Base-by-base conservation (phyloP, 768 basidiomycete genomes). In the Lactarius evosmus region DNA sequence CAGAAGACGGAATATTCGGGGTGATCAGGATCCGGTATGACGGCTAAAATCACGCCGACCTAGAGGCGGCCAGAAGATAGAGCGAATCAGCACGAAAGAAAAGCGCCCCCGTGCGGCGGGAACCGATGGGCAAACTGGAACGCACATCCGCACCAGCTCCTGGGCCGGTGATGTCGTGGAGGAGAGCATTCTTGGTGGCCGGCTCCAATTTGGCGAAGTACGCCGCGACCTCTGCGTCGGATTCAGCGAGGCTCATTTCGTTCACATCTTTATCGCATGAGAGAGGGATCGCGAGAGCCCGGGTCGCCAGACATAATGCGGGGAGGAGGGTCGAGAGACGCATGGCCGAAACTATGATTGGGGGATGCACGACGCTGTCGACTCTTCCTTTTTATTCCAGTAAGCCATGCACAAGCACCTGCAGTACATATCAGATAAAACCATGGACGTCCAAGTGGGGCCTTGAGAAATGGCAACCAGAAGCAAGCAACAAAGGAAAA, bases 61-160 rank as follows among this genome's bases (percentile, higher is more conserved):
- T 62, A n/a, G 32, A 40, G 30, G 27, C 8, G 30, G 16, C 5
- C 7, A 44, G 41, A 0, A 44, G 41, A 19, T 4, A 41, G 19
- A 44, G 41, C 0, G n/a, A 22, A 29, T 32, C 41, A 56, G 29
- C n/a, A 30, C 6, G 27, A 38, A 38, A 8, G 1, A 55, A 53
- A 8, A 25, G 22, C 14, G 41, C n/a, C 3, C n/a, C 41, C n/a
- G 41, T 44, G n/a, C 9, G 7, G n/a, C 41, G 41, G n/a, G 11
- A 9, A 6, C 7, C 40, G 11, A 7, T 17, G 17, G 17, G 40
- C 1, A 9, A 44, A 4, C 4, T n/a, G 41, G 9, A 19, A 54
- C 66, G 44, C 32, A 66, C 66, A 30, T 64, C 62, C 33, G 66
- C 66, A 30, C 58, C 62, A 3, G 62, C 66, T 36, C 60, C 58